Evolutionary conservation across 345 rosid species (phyloP).

Genomic region (Excoecaria agallocha): DNA sequence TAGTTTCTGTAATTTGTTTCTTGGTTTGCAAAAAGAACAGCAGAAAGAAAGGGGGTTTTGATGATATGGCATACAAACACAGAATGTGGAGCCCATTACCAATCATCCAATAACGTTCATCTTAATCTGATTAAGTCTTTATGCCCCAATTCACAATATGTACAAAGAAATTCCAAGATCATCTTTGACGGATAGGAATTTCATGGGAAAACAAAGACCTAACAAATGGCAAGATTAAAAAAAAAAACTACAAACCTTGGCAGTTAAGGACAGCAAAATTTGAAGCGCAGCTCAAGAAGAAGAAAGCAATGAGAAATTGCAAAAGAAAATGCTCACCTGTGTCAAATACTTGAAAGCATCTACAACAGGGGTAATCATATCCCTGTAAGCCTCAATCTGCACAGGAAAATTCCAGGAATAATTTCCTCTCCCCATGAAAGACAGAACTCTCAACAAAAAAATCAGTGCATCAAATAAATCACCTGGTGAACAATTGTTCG

Average conservation of each 20-base stretch:
- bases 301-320: background rate
- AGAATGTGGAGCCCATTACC: background rate
- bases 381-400: slow-evolving; percentile 97
- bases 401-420: slow-evolving; percentile 24
- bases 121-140: background rate
- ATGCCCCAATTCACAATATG: background rate
- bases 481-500: slow-evolving; percentile 98
- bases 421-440: slow-evolving; percentile 9
- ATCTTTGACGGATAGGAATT: background rate
- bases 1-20: background rate
- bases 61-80: background rate
- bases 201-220: background rate
- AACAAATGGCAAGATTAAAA: background rate
- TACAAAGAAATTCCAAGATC: background rate
- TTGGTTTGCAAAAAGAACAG: background rate
- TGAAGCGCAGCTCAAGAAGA: background rate
- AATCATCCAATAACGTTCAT: background rate
- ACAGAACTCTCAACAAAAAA: background rate
- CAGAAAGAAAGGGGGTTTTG: background rate
- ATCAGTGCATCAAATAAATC: slow-evolving; percentile 4
- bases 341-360: slow-evolving; percentile 99
- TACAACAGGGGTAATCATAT: slow-evolving; percentile 97
- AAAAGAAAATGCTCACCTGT: slow-evolving; percentile 52
- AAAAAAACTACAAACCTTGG: no score
- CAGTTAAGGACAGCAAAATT: no score